These are phyloP conservation scores for Penstemon newberryi DNA, from an alignment of 257 asterid genomes.

Conservation along the genomic window DNA sequence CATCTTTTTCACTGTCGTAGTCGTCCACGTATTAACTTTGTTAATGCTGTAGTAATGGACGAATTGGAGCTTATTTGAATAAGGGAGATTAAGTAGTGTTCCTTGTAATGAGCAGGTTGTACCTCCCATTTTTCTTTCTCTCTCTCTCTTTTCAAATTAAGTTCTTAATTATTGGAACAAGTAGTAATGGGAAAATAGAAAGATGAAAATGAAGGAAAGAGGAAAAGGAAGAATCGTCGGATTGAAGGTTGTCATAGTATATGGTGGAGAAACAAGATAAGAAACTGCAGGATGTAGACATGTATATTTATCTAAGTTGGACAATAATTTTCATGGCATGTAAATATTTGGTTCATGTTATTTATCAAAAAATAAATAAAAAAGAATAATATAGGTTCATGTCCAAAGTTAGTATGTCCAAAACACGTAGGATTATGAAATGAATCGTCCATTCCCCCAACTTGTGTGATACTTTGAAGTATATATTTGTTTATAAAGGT, in stretches of 20 bases:
- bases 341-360: no score
- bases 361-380: no score
- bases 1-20: constrained; percentile 12
- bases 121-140: constrained; percentile 29
- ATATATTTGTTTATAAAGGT: no score
- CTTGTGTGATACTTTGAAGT: no score
- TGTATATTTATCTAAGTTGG: no score
- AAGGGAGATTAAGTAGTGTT: constrained; percentile 22
- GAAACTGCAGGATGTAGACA: neutral
- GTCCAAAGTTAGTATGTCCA: no score
- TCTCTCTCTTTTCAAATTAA: no score
- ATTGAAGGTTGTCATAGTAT: constrained; percentile 26
- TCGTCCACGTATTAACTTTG: neutral
- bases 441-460: no score
- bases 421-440: no score
- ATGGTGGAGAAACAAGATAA: constrained; percentile 43
- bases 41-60: constrained; percentile 3
- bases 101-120: constrained; percentile 34
- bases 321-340: no score
- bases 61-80: constrained; percentile 24
- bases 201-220: neutral
- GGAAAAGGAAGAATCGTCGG: neutral
- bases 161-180: no score
- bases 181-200: constrained; percentile 1
- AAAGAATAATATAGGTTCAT: no score